These are phyloP conservation scores for Endocarpon pusillum DNA, from an alignment of 495 filamentous ascomycete genomes.

Conservation along the genomic window DNA sequence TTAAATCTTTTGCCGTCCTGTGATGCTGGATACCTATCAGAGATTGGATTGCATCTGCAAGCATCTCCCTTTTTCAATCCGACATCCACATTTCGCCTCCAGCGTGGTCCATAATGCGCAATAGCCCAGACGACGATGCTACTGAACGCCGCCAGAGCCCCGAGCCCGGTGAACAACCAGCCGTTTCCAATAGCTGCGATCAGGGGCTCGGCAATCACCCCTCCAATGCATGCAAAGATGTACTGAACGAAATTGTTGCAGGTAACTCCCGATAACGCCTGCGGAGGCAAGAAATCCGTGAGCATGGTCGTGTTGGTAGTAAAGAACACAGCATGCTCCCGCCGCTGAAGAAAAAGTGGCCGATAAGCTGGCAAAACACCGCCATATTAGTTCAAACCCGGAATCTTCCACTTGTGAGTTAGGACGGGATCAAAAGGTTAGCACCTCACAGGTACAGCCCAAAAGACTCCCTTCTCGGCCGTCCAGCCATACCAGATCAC, in stretches of 20 bases:
- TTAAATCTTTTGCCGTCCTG: too few relatives aligned
- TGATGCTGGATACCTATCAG: too few relatives aligned
- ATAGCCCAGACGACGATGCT: slow-evolving; percentile 44
- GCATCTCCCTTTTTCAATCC: not conserved
- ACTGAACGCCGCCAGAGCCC: slow-evolving; percentile 42
- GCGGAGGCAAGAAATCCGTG: slow-evolving; percentile 56
- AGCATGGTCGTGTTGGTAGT: slow-evolving; percentile 41
- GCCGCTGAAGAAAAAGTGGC: slow-evolving; percentile 60
- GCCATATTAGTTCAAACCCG: too few relatives aligned
- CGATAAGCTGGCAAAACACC: slow-evolving; percentile 40
- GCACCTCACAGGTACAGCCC: slow-evolving; percentile 46
- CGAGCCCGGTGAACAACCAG: slow-evolving; percentile 57
- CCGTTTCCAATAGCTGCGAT: slow-evolving; percentile 51
- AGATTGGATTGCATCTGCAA: too few relatives aligned
- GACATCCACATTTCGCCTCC: slow-evolving; percentile 41
- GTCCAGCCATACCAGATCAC: slow-evolving; percentile 55
- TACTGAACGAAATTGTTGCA: slow-evolving; percentile 59
- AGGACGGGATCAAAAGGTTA: too few relatives aligned
- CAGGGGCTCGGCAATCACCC: slow-evolving; percentile 41
- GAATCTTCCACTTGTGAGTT: too few relatives aligned
- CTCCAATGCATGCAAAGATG: slow-evolving; percentile 46
- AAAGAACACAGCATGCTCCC: slow-evolving; percentile 54
- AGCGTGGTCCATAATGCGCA: slow-evolving; percentile 42
- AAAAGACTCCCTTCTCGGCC: slow-evolving; percentile 34
- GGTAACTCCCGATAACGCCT: slow-evolving; percentile 45